Evolutionary conservation across 1,284 basidiomycete species (phyloP).

Genomic region (Wallemia hederae): DNA sequence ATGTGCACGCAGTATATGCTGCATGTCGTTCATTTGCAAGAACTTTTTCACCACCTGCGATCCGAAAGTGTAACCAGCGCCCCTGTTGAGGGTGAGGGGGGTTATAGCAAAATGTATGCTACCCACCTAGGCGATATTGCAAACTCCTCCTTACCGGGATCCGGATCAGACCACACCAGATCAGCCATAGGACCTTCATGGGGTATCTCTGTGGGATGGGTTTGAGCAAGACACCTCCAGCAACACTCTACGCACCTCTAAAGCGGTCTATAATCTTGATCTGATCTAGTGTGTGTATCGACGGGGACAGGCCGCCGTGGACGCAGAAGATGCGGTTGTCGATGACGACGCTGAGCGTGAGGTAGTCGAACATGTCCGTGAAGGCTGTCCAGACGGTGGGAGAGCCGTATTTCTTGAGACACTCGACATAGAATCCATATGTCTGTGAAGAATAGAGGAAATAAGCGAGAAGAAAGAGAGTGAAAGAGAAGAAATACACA

Average conservation of each 20-base stretch:
- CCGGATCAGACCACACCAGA: constrained; percentile 97
- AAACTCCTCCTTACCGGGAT: constrained; percentile 96
- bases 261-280: constrained; percentile 98
- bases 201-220: constrained; percentile 46
- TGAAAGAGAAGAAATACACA: constrained; percentile 13
- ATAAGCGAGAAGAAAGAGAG: not conserved
- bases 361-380: constrained; percentile 99
- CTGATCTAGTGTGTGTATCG: constrained; percentile 96
- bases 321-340: constrained; percentile 99
- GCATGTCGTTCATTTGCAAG: constrained; percentile 75
- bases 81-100: constrained; percentile 23
- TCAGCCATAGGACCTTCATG: constrained; percentile 99
- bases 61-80: constrained; percentile 96
- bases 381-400: constrained; percentile 97
- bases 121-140: constrained; percentile 80
- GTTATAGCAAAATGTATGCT: not conserved
- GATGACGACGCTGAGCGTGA: constrained; percentile 89
- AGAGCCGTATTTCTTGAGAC: constrained; percentile 84
- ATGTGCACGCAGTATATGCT: constrained; percentile 87
- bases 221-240: constrained; percentile 9
- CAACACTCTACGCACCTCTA: constrained; percentile 28
- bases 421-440: constrained; percentile 98
- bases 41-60: constrained; percentile 97
- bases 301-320: constrained; percentile 85
- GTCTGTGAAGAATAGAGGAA: constrained; percentile 27